Evolutionary conservation across 768 basidiomycete species (phyloP), one percentile per base, ranked within the genome.

Genomic region (Hortiboletus campestris): DNA sequence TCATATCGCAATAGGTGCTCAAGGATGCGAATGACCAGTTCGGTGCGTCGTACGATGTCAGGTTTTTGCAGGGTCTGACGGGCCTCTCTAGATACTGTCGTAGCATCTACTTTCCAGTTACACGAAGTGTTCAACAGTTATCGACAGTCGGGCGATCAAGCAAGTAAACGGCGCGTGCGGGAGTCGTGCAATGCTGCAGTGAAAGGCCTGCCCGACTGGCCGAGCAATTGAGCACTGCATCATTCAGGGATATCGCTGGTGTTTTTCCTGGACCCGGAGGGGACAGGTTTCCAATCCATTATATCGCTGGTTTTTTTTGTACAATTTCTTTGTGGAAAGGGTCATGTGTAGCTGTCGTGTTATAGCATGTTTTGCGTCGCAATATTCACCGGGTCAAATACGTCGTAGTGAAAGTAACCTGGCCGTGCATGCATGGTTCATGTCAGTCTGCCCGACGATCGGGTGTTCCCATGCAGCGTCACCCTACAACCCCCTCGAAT

Each of bases 151-250:
- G 76, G 78, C 3, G 90, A 92, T 68, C 51, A 75, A 28, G 81
- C 86, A 7, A 86, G 88, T 64, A 91, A 89, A 68, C 77, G 77
- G 20, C 82, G 89, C 22, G 90, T 92, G 11, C 81, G 88, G 32
- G 89, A 92, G 68, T 83, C 86, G 4, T 85, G 84, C 47, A 92
- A 92, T 63, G 88, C 88, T 13, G 86, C 90, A 7, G 67, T 92
- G 44, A 76, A 77, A 39, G 78, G 78, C 40, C 70, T 91, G n/a
- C 89, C 90, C 2, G 86, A 88, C 56, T 92, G 85, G 84, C 90
- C 90, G 0, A 72, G 58, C 19, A 65, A 65, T 43, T 69, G 25
- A 66, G 40, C 13, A 29, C n/a, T n/a, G n/a, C n/a, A 12, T 31
- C 32, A 19, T 51, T 45, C 16, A 22, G 38, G 46, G 54, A 25